Percentiles rank a stretch among this genome's conserved stretches.
phyloP scores from a whole-genome alignment of 306 rosid genomes.

The Sicyos edulis region DNA sequence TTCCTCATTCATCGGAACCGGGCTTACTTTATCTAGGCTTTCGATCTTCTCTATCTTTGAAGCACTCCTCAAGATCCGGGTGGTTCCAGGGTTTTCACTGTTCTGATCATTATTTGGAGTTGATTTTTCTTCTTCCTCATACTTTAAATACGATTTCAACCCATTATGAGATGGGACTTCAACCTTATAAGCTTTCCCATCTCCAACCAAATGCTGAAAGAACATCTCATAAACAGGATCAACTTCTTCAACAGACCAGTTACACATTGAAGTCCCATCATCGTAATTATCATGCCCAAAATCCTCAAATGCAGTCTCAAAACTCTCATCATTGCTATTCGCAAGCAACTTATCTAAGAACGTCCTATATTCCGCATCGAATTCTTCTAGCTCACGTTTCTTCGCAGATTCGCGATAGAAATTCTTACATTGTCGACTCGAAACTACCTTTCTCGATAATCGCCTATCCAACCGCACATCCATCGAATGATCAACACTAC shows the following conservation, averaged over 20 bases:
- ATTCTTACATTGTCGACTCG: background rate
- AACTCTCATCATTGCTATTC: background rate
- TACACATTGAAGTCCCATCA: background rate
- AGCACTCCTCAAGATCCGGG: constrained; percentile 14
- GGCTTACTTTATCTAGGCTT: constrained; percentile 1
- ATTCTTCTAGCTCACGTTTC: background rate
- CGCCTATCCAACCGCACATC: constrained; percentile 13
- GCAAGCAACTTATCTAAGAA: background rate
- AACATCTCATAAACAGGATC: constrained; percentile 32
- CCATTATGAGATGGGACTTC: constrained; percentile 19
- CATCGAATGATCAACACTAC: background rate
- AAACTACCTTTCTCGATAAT: background rate
- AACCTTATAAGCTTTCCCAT: constrained; percentile 30
- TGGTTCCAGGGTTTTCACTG: constrained; percentile 11
- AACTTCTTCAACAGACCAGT: constrained; percentile 15
- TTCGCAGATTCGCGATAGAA: background rate
- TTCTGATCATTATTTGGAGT: constrained; percentile 5
- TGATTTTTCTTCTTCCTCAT: constrained; percentile 23
- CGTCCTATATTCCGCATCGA: constrained; percentile 15
- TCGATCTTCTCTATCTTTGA: background rate
- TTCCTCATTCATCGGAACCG: constrained; percentile 1
- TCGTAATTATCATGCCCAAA: background rate
- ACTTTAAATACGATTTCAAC: constrained; percentile 19
- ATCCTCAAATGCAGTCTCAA: background rate
- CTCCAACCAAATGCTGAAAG: constrained; percentile 30